phyloP scores from a whole-genome alignment of 345 rosid species.

The Brassica cretica region DNA sequence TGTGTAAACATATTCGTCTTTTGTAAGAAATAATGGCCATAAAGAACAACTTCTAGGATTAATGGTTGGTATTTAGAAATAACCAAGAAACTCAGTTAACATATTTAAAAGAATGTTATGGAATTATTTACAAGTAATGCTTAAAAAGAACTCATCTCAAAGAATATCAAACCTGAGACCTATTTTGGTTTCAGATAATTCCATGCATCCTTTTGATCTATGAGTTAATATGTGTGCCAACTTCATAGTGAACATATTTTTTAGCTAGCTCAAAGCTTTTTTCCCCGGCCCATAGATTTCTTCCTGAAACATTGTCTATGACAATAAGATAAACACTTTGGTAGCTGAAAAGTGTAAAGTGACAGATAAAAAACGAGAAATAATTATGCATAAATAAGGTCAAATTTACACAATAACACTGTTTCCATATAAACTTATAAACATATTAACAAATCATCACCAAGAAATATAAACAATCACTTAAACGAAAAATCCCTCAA shows the following conservation, averaged over 20 bases:
- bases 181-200: too few relatives aligned
- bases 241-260: not conserved
- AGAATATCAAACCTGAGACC: not conserved
- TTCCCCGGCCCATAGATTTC: not conserved
- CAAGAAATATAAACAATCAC: conserved; percentile 1
- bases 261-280: not conserved
- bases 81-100: not conserved
- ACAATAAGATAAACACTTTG: not conserved
- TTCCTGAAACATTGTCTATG: not conserved
- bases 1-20: conserved; percentile 55
- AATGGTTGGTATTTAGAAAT: not conserved
- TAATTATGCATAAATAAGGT: not conserved
- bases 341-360: not conserved
- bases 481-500: conserved; percentile 41
- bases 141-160: not conserved
- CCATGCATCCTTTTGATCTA: too few relatives aligned
- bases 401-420: not conserved
- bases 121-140: not conserved
- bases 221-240: not conserved
- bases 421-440: not conserved
- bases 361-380: not conserved
- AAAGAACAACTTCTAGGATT: conserved; percentile 24
- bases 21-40: conserved; percentile 41
- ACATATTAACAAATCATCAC: conserved; percentile 11
- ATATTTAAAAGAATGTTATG: not conserved